Base-by-base conservation (phyloP, 768 basidiomycete species). In the Tubosaeta sp. region DNA sequence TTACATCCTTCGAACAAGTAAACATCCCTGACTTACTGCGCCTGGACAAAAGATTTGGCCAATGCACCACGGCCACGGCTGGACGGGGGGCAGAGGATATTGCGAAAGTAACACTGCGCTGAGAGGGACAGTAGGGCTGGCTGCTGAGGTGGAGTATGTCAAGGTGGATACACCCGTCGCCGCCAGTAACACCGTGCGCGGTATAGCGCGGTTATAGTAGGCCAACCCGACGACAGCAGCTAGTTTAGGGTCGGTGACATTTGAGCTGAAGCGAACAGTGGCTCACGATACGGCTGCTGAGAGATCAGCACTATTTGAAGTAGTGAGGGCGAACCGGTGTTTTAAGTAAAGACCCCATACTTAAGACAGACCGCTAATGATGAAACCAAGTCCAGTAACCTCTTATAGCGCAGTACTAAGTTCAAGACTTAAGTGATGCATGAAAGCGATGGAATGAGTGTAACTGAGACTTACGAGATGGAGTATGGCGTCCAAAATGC, bases 1-100 rank as follows among this genome's bases (percentile, higher is more conserved):
- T n/a, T 9, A 14, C 7, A 14, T 6, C 5, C 29, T 6, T 3
- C 1, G 25, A 29, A 4, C 3, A 18, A 31, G n/a, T n/a, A 27
- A 27, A 3, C 16, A 19, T 1, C n/a, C 24, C 5, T n/a, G 18
- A 57, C 84, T 53, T 62, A 90, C 90, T 22, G 76, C 48, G 31
- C 91, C 91, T 2, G 89, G 76, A 63, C 90, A 93, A 70, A 90
- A 93, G 47, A 93, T 90, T 46, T 86, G 68, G 41, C 78, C 78
- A 0, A 79, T 76, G 62, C 90, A 92, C 90, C 90, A 92, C 38
- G 75, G 67, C 90, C 90, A 92, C 38, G 75, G 67, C 69, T 91
- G 90, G 36, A 68, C 73, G 1, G 87, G 85, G 16, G 89, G 86
- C 13, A 84, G 56, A 8, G 80, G 67, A 19, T 67, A 78, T 58